Evolutionary conservation across 2,329 filamentous ascomycete genomes (phyloP).

Genomic region (Aspergillus sp.): DNA sequence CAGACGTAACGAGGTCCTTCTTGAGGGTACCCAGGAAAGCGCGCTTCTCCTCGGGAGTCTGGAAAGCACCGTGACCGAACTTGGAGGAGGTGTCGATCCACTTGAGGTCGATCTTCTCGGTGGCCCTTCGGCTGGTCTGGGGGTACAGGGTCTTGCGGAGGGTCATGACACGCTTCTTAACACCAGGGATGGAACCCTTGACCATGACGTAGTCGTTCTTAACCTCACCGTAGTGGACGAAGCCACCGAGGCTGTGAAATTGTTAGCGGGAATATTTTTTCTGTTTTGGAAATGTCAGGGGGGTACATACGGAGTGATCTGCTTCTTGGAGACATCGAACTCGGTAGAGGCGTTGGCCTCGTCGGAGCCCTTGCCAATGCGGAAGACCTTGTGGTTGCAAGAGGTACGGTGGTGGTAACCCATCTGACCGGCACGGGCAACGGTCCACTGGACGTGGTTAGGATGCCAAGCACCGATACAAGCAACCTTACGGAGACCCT

Average conservation of each 20-base stretch:
- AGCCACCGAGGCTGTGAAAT: constrained; percentile 82
- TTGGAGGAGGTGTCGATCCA: constrained; percentile 99
- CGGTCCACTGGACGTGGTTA: constrained; percentile 99
- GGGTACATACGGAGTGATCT: constrained; percentile 87
- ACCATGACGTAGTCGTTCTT: constrained; percentile 99
- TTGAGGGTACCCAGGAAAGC: constrained; percentile 98
- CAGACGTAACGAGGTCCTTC: constrained; percentile 75
- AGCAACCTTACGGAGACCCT: constrained; percentile 99
- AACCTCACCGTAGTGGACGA: constrained; percentile 98
- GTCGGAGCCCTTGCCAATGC: constrained; percentile 88
- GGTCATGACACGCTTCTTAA: constrained; percentile 99
- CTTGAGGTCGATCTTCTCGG: constrained; percentile 99
- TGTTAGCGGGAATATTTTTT: constrained; percentile 34
- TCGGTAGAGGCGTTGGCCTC: constrained; percentile 93
- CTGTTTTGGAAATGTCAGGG: background rate
- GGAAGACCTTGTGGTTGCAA: constrained; percentile 99
- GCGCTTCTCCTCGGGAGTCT: constrained; percentile 97
- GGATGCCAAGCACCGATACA: constrained; percentile 99
- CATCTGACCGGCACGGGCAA: constrained; percentile 98
- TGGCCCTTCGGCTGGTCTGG: constrained; percentile 90
- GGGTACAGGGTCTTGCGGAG: constrained; percentile 98
- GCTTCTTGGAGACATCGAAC: constrained; percentile 97
- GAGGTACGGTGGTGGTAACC: constrained; percentile 99
- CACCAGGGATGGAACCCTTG: constrained; percentile 96
- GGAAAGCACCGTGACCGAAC: constrained; percentile 99